Evolutionary conservation across 2,329 filamentous ascomycete species (phyloP).

Genomic region (Botrytis fabae): DNA sequence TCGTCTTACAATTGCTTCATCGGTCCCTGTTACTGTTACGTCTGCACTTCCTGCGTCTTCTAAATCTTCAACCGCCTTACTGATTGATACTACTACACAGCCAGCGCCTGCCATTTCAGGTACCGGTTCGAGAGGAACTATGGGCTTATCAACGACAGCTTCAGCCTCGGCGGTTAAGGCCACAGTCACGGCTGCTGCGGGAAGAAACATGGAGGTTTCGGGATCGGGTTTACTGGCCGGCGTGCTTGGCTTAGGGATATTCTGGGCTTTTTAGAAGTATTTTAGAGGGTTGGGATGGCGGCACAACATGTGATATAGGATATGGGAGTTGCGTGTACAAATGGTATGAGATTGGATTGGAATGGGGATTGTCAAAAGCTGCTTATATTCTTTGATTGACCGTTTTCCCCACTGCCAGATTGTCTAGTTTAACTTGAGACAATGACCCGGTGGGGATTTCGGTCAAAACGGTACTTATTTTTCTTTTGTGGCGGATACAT

Average conservation of each 20-base stretch:
- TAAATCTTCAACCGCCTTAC: not conserved
- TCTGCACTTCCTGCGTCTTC: slow-evolving; percentile 3
- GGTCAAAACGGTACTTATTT: not conserved
- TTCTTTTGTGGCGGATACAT: not conserved
- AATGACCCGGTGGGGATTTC: not conserved
- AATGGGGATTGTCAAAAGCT: not conserved
- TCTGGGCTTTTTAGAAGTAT: not conserved
- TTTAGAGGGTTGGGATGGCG: not conserved
- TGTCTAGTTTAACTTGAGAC: not conserved
- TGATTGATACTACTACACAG: slow-evolving; percentile 17
- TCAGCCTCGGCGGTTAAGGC: not conserved
- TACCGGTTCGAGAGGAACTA: not conserved
- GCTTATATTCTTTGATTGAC: not conserved
- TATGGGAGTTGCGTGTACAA: not conserved
- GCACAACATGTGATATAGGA: not conserved
- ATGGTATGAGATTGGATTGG: not conserved
- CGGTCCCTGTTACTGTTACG: not conserved
- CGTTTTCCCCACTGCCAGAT: not conserved
- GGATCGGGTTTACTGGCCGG: not conserved
- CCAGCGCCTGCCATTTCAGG: not conserved
- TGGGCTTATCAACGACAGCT: not conserved
- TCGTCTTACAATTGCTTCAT: slow-evolving; percentile 1
- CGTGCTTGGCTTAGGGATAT: not conserved
- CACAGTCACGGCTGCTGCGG: slow-evolving; percentile 1
- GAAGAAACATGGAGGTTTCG: not conserved